phyloP scores from a whole-genome alignment of 371 early-diverging fungal species.

The Basidiobolus meristosporus region DNA sequence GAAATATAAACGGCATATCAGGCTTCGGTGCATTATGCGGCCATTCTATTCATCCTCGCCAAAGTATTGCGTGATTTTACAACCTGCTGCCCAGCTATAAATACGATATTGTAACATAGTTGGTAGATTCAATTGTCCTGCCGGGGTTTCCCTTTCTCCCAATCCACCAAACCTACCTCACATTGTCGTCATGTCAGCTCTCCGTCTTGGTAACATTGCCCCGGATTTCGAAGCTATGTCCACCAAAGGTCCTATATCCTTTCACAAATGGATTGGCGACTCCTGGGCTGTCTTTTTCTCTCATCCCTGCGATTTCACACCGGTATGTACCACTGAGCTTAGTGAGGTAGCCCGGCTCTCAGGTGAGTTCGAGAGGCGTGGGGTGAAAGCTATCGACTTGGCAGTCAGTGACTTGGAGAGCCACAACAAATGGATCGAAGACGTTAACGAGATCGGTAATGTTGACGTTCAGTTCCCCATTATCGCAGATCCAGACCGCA shows the following conservation, averaged over 20 bases:
- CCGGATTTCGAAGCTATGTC: conserved; percentile 62
- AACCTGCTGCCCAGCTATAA: no score
- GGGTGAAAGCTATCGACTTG: conserved; percentile 79
- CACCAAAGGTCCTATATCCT: conserved; percentile 70
- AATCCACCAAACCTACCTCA: no score
- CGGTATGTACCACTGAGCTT: conserved; percentile 91
- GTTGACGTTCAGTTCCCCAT: conserved; percentile 74
- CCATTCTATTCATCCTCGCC: no score
- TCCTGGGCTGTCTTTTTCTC: conserved; percentile 88
- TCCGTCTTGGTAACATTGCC: conserved; percentile 15
- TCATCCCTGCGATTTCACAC: conserved; percentile 90
- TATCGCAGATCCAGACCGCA: conserved; percentile 75
- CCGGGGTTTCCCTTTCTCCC: no score
- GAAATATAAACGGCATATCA: no score
- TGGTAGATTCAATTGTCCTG: no score
- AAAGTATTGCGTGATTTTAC: no score
- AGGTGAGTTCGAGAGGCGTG: conserved; percentile 54
- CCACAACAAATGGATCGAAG: conserved; percentile 76
- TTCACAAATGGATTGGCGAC: conserved; percentile 72
- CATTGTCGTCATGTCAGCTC: conserved; percentile 1
- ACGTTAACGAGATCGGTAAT: conserved; percentile 70
- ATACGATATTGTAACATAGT: no score
- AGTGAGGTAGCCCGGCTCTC: conserved; percentile 69
- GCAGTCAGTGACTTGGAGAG: conserved; percentile 68
- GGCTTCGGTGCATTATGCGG: no score